A percentile compares a stretch with the other conserved stretches of the same genome.
These are phyloP conservation scores for Umbelopsis ramanniana DNA, from an alignment of 192 early-diverging fungal genomes.

Conservation along the genomic window DNA sequence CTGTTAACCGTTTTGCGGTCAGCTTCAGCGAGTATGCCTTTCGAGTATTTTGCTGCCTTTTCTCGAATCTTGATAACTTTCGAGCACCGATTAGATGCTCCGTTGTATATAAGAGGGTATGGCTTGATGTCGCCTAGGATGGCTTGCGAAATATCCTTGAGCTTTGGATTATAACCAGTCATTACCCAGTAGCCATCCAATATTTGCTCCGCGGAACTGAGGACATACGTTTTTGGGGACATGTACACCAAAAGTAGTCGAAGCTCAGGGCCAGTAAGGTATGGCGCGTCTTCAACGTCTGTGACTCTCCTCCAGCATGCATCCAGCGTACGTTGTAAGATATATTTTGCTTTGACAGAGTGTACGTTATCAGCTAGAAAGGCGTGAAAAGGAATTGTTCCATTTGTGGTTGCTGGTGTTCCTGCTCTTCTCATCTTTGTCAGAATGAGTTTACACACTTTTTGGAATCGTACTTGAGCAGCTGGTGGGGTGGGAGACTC, in stretches of 20 bases:
- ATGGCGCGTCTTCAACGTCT: neutral
- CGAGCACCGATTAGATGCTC: neutral
- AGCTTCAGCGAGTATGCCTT: slow-evolving; percentile 2
- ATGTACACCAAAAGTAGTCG: slow-evolving; percentile 5
- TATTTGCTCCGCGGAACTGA: slow-evolving; percentile 15
- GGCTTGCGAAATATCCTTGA: neutral
- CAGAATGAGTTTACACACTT: slow-evolving; percentile 10
- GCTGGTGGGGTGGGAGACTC: neutral
- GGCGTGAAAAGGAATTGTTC: slow-evolving; percentile 9
- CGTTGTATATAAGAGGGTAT: neutral
- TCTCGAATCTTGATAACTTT: slow-evolving; percentile 1
- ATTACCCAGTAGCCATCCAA: slow-evolving; percentile 21
- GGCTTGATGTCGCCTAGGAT: neutral
- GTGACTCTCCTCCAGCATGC: slow-evolving; percentile 7
- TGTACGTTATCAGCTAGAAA: slow-evolving; percentile 7
- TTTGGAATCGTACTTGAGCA: neutral
- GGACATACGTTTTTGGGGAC: slow-evolving; percentile 4
- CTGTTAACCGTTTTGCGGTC: neutral
- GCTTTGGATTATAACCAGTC: neutral
- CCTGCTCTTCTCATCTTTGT: slow-evolving; percentile 17
- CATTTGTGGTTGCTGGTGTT: neutral
- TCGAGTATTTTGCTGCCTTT: neutral
- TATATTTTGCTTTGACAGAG: neutral
- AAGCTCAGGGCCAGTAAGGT: slow-evolving; percentile 9
- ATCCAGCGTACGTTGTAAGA: neutral